A percentile compares a stretch with the other conserved stretches of the same genome.
Evolutionary conservation across 2,329 filamentous ascomycete genomes (phyloP).

Genomic region (Colletotrichum camelliae): DNA sequence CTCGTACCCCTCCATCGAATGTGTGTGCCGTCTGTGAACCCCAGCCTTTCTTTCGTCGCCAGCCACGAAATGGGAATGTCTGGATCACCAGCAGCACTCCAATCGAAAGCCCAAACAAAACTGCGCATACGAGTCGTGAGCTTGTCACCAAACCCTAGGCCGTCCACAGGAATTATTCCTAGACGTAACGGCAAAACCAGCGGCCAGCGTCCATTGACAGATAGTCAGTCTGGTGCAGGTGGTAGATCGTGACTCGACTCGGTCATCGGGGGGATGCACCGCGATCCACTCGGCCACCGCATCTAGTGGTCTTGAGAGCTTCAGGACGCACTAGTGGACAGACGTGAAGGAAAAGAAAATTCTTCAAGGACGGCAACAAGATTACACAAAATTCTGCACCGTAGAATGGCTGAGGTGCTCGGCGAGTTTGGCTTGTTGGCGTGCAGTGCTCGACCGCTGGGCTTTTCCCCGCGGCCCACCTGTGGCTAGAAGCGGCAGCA

Average conservation of each 20-base stretch:
- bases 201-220: neutral
- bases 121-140: neutral
- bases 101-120: neutral
- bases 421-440: neutral
- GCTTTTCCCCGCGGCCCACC: conserved; percentile 4
- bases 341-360: neutral
- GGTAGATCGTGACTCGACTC: conserved; percentile 7
- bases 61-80: neutral
- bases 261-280: neutral
- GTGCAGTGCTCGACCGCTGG: neutral
- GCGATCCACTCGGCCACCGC: neutral
- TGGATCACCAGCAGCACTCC: neutral
- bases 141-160: neutral
- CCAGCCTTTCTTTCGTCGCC: neutral
- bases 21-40: neutral
- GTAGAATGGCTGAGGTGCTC: neutral
- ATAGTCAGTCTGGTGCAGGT: neutral
- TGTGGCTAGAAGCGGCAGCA: conserved; percentile 19
- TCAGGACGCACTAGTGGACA: neutral
- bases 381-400: conserved; percentile 14
- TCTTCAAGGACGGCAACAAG: conserved; percentile 13
- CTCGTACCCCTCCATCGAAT: neutral
- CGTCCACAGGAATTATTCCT: neutral
- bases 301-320: neutral
- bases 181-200: neutral